Evolutionary conservation across 106 monocot species (phyloP), one percentile per base, ranked within the genome.

Genomic region (Cymbidium sinense): DNA sequence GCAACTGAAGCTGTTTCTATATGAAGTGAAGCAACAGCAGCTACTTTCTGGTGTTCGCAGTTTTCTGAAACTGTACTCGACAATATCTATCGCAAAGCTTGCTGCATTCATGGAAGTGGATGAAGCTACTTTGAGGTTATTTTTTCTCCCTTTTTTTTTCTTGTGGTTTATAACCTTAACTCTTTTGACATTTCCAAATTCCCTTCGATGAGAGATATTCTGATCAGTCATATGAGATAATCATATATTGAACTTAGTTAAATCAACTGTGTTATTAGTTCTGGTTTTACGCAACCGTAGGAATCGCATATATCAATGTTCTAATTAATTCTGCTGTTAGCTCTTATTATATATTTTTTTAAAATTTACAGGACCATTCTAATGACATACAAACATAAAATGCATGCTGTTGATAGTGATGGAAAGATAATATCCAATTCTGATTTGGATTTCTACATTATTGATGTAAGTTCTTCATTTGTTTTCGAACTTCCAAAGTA

Each of bases 321-420:
- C 47, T 47, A 13, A 47, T 47, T 61, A 25, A 9, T 61, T 61
- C 27, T 61, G 9, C n/a, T 61, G 61, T 25, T 61, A 11, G 27
- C 8, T 33, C 0, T 67, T 67, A 7, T 67, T 4, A 33, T 33
- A 33, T 0, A 33, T 67, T 67, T 29, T 17, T 34, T 17, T 44
- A 3, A 77, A 65, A 3, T 15, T 43, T 44, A 17, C 91, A 87
- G 96, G 82, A 80, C 91, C 65, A 91, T 98, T 33, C 83, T 98
- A 80, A 88, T 94, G 94, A 94, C 96, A 44, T 98, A 92, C 87
- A 98, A 98, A 82, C 94, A 98, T 77, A 98, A 98, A 77, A 94
- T 91, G 82, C 94, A 94, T 83, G 81, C 91, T 50, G 88, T 91
- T 44, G 84, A 93, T 80, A 84, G 70, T 87, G 82, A 87, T 54